Conservation (phyloP, 2,329 filamentous ascomycete species). For the Xylariaceae sp. region DNA sequence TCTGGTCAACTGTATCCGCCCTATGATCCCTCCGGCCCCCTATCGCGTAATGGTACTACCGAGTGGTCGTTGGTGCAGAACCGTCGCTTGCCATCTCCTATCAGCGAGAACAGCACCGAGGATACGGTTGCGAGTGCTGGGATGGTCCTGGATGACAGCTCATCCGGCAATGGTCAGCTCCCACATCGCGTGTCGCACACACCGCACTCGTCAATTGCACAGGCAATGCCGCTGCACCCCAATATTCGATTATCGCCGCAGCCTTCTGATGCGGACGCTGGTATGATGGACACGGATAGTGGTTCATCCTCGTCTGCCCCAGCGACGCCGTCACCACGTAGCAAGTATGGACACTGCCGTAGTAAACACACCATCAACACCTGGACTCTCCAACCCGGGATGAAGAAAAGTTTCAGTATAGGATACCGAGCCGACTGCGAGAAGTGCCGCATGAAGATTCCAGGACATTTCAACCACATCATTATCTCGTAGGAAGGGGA, state of each 20-base stretch:
- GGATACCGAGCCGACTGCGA: constrained; percentile 74
- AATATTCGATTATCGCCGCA: constrained; percentile 35
- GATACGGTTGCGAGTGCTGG: constrained; percentile 38
- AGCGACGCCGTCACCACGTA: constrained; percentile 44
- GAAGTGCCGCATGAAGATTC: constrained; percentile 69
- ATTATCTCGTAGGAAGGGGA: constrained; percentile 53
- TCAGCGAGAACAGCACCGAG: constrained; percentile 51
- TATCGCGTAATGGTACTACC: constrained; percentile 41
- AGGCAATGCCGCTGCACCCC: constrained; percentile 36
- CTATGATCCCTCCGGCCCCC: constrained; percentile 45
- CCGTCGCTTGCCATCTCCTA: constrained; percentile 55
- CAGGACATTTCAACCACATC: constrained; percentile 78
- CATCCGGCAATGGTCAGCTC: constrained; percentile 34
- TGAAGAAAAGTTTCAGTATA: constrained; percentile 72
- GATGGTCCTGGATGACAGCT: constrained; percentile 38
- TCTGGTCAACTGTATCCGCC: constrained; percentile 33
- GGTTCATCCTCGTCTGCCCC: constrained; percentile 34
- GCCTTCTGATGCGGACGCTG: constrained; percentile 25
- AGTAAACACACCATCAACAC: constrained; percentile 57
- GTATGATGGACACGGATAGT: constrained; percentile 35
- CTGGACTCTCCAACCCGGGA: constrained; percentile 58
- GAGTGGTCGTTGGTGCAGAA: constrained; percentile 53
- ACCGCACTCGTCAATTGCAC: constrained; percentile 35
- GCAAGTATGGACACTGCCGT: constrained; percentile 52
- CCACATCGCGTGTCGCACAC: constrained; percentile 35